Evolutionary conservation across 1,139 yeast species (phyloP).

Genomic region (Saccharomyces hybrid): DNA sequence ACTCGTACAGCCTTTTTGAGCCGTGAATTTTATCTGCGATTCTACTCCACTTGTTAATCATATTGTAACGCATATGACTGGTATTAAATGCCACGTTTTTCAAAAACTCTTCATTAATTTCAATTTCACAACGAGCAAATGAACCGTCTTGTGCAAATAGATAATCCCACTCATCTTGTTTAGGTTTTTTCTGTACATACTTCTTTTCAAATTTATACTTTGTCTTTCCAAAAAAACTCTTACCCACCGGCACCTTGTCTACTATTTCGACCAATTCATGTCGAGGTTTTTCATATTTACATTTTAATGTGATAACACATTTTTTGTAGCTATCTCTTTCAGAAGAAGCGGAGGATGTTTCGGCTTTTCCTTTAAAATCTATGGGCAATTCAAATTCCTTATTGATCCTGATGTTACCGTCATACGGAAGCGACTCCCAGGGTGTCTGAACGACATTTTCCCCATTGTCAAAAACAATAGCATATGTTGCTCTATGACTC

Average conservation of each 20-base stretch:
- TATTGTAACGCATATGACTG: constrained; percentile 46
- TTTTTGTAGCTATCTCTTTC: constrained; percentile 31
- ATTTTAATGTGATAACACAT: constrained; percentile 67
- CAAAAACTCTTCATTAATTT: constrained; percentile 41
- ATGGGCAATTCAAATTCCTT: constrained; percentile 80
- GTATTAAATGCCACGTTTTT: constrained; percentile 10
- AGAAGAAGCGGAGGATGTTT: neutral
- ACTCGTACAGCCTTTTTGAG: constrained; percentile 20
- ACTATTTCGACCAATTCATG: constrained; percentile 50
- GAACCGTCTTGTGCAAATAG: constrained; percentile 80
- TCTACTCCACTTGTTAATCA: constrained; percentile 80
- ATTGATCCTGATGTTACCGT: constrained; percentile 42
- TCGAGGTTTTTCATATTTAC: constrained; percentile 46
- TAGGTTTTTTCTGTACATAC: constrained; percentile 44
- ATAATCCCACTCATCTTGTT: constrained; percentile 48
- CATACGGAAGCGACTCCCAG: constrained; percentile 41
- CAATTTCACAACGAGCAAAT: constrained; percentile 68
- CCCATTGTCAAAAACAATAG: constrained; percentile 79
- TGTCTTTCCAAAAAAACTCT: constrained; percentile 33
- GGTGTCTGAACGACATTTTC: constrained; percentile 79
- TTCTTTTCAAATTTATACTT: constrained; percentile 38
- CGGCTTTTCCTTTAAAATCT: constrained; percentile 12
- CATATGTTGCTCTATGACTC: constrained; percentile 54
- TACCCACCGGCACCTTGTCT: constrained; percentile 42
- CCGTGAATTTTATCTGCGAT: constrained; percentile 31